Percentiles rank a stretch among this genome's conserved stretches.
phyloP scores from a whole-genome alignment of 2,329 filamentous ascomycete species.

The Pyricularia grisea region DNA sequence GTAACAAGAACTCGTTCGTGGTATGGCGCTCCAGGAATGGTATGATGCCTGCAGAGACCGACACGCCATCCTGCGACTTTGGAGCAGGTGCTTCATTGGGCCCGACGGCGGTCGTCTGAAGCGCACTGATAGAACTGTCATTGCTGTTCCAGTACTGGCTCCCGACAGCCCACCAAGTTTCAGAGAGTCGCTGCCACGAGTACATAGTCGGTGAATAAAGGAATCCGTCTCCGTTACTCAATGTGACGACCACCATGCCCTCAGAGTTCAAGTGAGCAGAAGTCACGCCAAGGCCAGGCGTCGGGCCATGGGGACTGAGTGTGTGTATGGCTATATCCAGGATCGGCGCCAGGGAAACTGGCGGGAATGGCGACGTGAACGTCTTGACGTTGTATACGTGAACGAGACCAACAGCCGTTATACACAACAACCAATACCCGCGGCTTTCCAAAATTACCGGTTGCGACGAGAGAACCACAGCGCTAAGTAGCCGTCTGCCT shows the following conservation, averaged over 20 bases:
- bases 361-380: constrained; percentile 77
- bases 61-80: constrained; percentile 32
- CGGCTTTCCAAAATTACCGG: constrained; percentile 89
- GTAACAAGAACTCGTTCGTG: constrained; percentile 83
- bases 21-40: constrained; percentile 91
- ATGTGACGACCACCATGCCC: constrained; percentile 77
- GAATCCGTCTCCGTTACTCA: constrained; percentile 92
- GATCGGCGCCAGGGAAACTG: constrained; percentile 79
- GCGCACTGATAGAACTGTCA: constrained; percentile 75
- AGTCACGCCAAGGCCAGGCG: constrained; percentile 73
- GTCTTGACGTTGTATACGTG: constrained; percentile 90
- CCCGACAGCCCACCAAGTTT: constrained; percentile 95
- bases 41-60: constrained; percentile 83
- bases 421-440: constrained; percentile 80
- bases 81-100: constrained; percentile 33
- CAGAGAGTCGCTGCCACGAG: constrained; percentile 90
- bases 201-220: constrained; percentile 80
- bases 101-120: constrained; percentile 63
- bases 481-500: constrained; percentile 74
- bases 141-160: constrained; percentile 99
- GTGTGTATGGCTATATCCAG: constrained; percentile 78
- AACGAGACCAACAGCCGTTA: constrained; percentile 79
- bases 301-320: constrained; percentile 65
- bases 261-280: constrained; percentile 85
- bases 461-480: constrained; percentile 81